Evolutionary conservation across 345 rosid species (phyloP).

Genomic region (Salix udensis): DNA sequence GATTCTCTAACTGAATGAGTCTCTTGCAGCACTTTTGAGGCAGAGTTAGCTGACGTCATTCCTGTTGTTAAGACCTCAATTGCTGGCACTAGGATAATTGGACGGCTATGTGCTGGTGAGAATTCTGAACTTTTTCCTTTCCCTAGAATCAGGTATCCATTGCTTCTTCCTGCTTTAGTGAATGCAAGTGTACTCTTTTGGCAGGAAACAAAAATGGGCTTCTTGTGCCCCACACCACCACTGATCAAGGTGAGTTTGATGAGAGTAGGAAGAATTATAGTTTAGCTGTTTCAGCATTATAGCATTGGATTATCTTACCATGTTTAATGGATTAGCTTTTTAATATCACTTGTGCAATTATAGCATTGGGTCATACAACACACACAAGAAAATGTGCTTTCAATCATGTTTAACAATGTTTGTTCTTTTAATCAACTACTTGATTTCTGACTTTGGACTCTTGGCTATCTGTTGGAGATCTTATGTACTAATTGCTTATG

Average conservation of each 20-base stretch:
- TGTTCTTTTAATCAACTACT: not conserved
- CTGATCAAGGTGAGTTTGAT: slow-evolving; percentile 75
- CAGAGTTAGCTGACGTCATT: slow-evolving; percentile 73
- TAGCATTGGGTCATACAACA: not conserved
- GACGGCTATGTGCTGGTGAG: slow-evolving; percentile 83
- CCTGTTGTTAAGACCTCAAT: slow-evolving; percentile 91
- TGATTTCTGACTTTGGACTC: not conserved
- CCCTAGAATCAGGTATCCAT: not conserved
- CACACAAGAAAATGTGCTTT: not conserved
- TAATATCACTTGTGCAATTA: not conserved
- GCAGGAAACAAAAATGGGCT: slow-evolving; percentile 93
- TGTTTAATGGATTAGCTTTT: not conserved
- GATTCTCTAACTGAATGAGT: not conserved
- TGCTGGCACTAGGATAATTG: slow-evolving; percentile 77
- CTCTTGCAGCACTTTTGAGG: slow-evolving; percentile 60
- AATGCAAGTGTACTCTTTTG: not conserved
- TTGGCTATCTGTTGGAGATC: not conserved
- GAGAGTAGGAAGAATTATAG: not conserved
- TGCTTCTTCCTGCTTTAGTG: not conserved
- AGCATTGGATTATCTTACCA: not conserved
- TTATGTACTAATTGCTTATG: not conserved
- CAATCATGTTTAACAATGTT: not conserved
- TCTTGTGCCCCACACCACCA: slow-evolving; percentile 88
- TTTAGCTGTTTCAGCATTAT: not conserved
- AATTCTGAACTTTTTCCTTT: not conserved